A percentile compares a stretch with the other conserved stretches of the same genome.
These are phyloP conservation scores for Leonotis leonurus DNA, from an alignment of 257 asterid genomes.

Conservation along the genomic window DNA sequence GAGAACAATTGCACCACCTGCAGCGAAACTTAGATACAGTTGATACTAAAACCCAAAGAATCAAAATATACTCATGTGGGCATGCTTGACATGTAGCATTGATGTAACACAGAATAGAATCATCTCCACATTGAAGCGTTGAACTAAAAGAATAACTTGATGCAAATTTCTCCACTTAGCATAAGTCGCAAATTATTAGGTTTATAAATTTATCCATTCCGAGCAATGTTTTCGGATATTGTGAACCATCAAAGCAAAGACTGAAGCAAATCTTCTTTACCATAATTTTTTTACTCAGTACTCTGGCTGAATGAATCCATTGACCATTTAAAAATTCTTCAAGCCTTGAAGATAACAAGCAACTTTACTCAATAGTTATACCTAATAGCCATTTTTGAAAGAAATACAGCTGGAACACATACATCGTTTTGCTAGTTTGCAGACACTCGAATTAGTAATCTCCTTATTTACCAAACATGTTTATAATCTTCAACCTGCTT, in stretches of 20 bases:
- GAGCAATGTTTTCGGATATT: not conserved
- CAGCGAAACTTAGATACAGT: not conserved
- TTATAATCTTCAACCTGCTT: not conserved
- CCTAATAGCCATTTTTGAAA: not conserved
- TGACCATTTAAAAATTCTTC: not conserved
- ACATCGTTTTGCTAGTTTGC: not conserved
- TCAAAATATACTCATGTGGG: not conserved
- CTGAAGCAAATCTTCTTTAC: not conserved
- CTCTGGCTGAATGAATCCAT: not conserved
- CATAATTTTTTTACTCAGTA: not conserved
- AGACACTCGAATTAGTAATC: not conserved
- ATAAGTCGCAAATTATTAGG: not conserved
- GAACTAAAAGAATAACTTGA: not conserved
- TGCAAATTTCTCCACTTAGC: not conserved
- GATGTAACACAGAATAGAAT: not conserved
- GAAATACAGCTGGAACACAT: not conserved
- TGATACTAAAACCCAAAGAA: conserved; percentile 6
- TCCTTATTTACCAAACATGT: not conserved
- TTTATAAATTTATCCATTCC: not conserved
- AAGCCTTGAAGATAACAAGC: not conserved
- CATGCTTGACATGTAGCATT: not conserved
- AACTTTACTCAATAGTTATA: not conserved
- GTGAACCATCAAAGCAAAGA: not conserved
- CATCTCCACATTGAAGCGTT: not conserved
- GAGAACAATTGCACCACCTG: conserved; percentile 92